A percentile compares a stretch with the other conserved stretches of the same genome.
phyloP scores from a whole-genome alignment of 768 basidiomycete genomes.

The Termitomyces eurrhizus region DNA sequence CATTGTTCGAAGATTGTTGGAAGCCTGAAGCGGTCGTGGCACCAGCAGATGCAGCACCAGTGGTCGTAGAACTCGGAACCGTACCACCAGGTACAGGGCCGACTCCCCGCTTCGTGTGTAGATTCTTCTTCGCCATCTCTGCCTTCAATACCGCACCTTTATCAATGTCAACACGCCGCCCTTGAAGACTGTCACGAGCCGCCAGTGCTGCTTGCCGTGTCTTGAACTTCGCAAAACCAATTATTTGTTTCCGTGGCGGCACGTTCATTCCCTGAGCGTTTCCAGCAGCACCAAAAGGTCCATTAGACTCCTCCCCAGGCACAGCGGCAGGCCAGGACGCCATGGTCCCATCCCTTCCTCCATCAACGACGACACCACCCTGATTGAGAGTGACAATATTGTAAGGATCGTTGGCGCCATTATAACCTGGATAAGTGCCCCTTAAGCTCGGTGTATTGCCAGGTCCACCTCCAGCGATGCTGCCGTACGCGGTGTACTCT shows the following conservation, averaged over 20 bases:
- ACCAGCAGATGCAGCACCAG: conserved; percentile 19
- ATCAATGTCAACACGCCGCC: conserved; percentile 87
- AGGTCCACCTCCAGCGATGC: conserved; percentile 23
- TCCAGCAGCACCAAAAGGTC: conserved; percentile 27
- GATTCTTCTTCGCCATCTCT: conserved; percentile 99
- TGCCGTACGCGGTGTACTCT: conserved; percentile 75
- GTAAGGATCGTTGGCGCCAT: conserved; percentile 74
- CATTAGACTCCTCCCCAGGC: conserved; percentile 26
- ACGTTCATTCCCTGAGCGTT: conserved; percentile 30
- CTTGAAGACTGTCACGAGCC: conserved; percentile 86
- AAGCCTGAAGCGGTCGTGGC: conserved; percentile 14
- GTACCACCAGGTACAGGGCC: conserved; percentile 50
- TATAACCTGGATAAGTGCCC: conserved; percentile 23
- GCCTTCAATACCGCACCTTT: conserved; percentile 93
- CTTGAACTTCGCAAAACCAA: conserved; percentile 96
- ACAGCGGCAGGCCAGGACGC: conserved; percentile 58
- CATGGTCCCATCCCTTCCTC: conserved; percentile 67
- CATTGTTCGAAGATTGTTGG: conserved; percentile 19
- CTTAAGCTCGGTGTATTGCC: conserved; percentile 14
- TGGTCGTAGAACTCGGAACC: conserved; percentile 12
- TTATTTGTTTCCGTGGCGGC: conserved; percentile 89
- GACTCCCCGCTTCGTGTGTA: conserved; percentile 91
- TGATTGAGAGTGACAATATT: conserved; percentile 81
- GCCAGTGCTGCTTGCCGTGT: conserved; percentile 82
- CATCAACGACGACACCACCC: conserved; percentile 79